Percentiles rank a stretch among this genome's conserved stretches.
Conservation (phyloP, 2,329 filamentous ascomycete genomes). For the Trichoderma afroharzianum region DNA sequence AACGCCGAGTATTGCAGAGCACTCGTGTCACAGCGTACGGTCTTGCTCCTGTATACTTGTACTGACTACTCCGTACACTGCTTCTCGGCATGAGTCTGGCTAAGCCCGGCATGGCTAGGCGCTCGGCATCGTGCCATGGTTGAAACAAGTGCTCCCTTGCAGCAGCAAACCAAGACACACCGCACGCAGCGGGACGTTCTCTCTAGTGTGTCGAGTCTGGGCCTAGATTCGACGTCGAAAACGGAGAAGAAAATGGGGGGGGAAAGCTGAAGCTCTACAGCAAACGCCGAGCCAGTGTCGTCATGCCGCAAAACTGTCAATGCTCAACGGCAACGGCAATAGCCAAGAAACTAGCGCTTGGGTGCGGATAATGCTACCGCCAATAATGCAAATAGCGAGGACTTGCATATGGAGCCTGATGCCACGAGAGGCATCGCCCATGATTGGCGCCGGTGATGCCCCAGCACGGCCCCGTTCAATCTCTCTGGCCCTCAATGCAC, state of each 20-base stretch:
- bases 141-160: neutral
- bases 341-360: neutral
- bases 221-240: neutral
- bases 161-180: neutral
- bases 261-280: neutral
- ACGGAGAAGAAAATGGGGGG: neutral
- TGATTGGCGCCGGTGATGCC: conserved; percentile 8
- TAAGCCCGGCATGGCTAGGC: neutral
- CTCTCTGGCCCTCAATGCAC: conserved; percentile 2
- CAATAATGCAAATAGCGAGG: neutral
- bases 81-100: neutral
- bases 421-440: neutral
- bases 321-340: neutral
- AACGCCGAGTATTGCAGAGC: neutral
- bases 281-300: neutral
- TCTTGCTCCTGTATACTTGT: neutral
- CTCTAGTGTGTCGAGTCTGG: neutral
- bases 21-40: neutral
- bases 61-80: neutral
- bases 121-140: neutral
- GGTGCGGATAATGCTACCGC: neutral
- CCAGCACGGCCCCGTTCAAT: conserved; percentile 7
- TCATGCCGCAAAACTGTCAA: neutral
- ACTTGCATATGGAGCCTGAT: conserved; percentile 5
- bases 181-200: neutral